Conservation (phyloP, 768 basidiomycete species). For the Trametes meyenii region DNA sequence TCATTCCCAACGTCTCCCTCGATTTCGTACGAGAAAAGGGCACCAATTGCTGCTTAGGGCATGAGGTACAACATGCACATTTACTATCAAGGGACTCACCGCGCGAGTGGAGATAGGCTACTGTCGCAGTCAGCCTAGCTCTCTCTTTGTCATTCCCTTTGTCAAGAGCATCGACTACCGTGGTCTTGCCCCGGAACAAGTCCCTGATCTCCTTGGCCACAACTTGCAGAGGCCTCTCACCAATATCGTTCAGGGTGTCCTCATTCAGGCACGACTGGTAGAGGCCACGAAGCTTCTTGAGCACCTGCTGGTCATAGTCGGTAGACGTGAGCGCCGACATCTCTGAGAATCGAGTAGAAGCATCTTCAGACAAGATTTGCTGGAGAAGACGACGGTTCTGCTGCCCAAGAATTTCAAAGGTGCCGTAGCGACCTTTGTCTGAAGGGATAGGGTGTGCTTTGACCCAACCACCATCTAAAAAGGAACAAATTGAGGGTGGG, state of each 20-base stretch:
- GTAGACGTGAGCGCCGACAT: slow-evolving; percentile 23
- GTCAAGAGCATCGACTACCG: slow-evolving; percentile 35
- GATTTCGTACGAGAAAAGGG: slow-evolving; percentile 78
- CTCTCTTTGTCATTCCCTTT: slow-evolving; percentile 35
- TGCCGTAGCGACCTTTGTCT: slow-evolving; percentile 73
- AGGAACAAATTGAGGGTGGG: background rate
- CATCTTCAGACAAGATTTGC: slow-evolving; percentile 60
- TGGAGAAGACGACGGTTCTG: slow-evolving; percentile 80
- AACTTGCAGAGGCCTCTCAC: slow-evolving; percentile 67
- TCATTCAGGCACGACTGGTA: slow-evolving; percentile 87
- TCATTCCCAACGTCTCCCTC: slow-evolving; percentile 89
- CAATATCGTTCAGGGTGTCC: slow-evolving; percentile 70
- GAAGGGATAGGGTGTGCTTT: slow-evolving; percentile 82
- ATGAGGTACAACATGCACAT: background rate
- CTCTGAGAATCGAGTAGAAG: slow-evolving; percentile 37
- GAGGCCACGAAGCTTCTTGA: slow-evolving; percentile 67
- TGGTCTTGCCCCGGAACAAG: slow-evolving; percentile 59
- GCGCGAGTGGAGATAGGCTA: slow-evolving; percentile 86
- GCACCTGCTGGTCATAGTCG: slow-evolving; percentile 55
- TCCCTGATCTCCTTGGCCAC: slow-evolving; percentile 63
- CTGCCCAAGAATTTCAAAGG: slow-evolving; percentile 71
- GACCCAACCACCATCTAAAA: slow-evolving; percentile 86
- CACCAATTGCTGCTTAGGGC: slow-evolving; percentile 61
- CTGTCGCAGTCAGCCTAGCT: slow-evolving; percentile 74
- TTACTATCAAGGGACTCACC: slow-evolving; percentile 47